Conservation (phyloP, 352 stramenopile species). For the Saprolegnia diclina region DNA sequence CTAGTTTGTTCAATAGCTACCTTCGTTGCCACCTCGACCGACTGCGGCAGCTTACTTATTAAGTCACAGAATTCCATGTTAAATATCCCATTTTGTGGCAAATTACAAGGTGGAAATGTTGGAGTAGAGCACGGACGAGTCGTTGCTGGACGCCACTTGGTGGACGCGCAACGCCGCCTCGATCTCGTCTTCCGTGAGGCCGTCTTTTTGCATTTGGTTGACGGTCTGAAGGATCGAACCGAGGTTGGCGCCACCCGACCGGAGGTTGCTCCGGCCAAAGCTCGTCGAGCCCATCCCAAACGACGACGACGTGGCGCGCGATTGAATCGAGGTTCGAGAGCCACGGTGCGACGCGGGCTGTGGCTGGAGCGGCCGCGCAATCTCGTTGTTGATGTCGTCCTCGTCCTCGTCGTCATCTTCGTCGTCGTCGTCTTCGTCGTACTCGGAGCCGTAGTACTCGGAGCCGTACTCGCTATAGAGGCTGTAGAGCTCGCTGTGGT, state of each 20-base stretch:
- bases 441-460: slow-evolving; percentile 27
- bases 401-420: slow-evolving; percentile 71
- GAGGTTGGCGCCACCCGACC: slow-evolving; percentile 5
- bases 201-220: neutral
- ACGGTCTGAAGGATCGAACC: slow-evolving; percentile 6
- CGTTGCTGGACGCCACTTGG: slow-evolving; percentile 1
- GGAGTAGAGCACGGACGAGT: slow-evolving; percentile 11
- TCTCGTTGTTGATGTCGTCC: slow-evolving; percentile 68
- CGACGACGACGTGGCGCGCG: neutral
- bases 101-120: slow-evolving; percentile 12
- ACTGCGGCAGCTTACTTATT: slow-evolving; percentile 11
- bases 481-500: slow-evolving; percentile 32
- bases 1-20: slow-evolving; percentile 36
- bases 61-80: slow-evolving; percentile 10
- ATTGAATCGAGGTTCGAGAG: neutral
- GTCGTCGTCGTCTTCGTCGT: slow-evolving; percentile 39
- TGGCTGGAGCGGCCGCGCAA: slow-evolving; percentile 43
- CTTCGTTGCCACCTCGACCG: neutral
- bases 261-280: slow-evolving; percentile 10
- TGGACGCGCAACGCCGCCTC: neutral
- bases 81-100: neutral
- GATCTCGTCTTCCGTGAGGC: neutral
- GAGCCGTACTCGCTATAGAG: slow-evolving; percentile 25
- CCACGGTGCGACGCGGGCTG: neutral
- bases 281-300: slow-evolving; percentile 20